phyloP scores from a whole-genome alignment of 306 rosid genomes.

The Cucurbita argyrosperma region DNA sequence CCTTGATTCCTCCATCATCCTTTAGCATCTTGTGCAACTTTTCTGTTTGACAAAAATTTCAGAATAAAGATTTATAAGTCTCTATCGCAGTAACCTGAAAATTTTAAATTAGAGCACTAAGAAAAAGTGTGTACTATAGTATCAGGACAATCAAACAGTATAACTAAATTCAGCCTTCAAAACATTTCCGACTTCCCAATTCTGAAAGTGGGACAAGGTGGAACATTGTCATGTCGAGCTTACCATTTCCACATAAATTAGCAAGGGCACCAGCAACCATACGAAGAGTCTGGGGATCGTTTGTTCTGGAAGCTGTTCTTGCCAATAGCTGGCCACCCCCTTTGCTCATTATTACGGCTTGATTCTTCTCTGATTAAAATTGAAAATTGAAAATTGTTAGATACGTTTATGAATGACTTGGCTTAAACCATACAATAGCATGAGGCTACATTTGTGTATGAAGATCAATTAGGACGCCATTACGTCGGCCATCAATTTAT shows the following conservation, averaged over 20 bases:
- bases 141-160: background rate
- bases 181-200: background rate
- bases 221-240: background rate
- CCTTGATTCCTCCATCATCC: conserved; percentile 52
- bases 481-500: no score
- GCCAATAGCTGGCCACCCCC: conserved; percentile 50
- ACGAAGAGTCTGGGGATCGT: conserved; percentile 51
- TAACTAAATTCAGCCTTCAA: background rate
- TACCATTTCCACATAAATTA: conserved; percentile 73
- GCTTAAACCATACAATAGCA: background rate
- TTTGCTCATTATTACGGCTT: conserved; percentile 42
- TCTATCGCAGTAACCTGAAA: background rate
- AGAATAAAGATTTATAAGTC: background rate
- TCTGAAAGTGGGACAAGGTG: background rate
- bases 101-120: background rate
- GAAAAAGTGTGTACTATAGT: background rate
- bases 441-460: background rate
- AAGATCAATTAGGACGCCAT: background rate
- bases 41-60: conserved; percentile 22
- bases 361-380: conserved; percentile 34
- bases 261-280: conserved; percentile 73
- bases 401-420: background rate
- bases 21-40: conserved; percentile 33
- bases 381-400: conserved; percentile 1
- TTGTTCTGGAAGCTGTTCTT: conserved; percentile 30